Evolutionary conservation across 768 basidiomycete species (phyloP).

Genomic region (Pisolithus orientalis): DNA sequence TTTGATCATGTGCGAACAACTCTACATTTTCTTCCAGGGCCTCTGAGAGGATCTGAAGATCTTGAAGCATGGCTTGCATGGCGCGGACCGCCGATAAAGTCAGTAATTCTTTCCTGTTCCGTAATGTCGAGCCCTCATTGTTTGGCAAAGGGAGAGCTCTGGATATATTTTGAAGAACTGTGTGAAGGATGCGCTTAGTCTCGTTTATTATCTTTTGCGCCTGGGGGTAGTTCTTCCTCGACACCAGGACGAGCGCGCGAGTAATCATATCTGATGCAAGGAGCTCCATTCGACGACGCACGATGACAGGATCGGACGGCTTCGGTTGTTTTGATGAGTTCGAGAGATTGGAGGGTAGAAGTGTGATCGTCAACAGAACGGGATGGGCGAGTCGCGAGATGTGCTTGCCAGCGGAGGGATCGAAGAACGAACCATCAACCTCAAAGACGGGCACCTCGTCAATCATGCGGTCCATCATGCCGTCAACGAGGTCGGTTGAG

Average conservation of each 20-base stretch:
- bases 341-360: slow-evolving; percentile 46
- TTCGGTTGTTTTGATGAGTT: slow-evolving; percentile 29
- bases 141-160: slow-evolving; percentile 60
- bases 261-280: slow-evolving; percentile 97
- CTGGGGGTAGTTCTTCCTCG: slow-evolving; percentile 83
- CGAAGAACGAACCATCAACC: slow-evolving; percentile 92
- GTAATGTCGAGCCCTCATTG: slow-evolving; percentile 37
- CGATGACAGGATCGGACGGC: slow-evolving; percentile 81
- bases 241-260: slow-evolving; percentile 85
- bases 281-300: slow-evolving; percentile 93
- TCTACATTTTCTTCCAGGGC: slow-evolving; percentile 89
- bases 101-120: slow-evolving; percentile 75
- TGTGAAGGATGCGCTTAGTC: slow-evolving; percentile 89
- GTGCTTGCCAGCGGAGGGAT: slow-evolving; percentile 78
- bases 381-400: slow-evolving; percentile 89
- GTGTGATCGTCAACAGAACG: slow-evolving; percentile 88
- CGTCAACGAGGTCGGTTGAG: slow-evolving; percentile 65
- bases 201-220: slow-evolving; percentile 87
- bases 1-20: slow-evolving; percentile 86
- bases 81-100: slow-evolving; percentile 70
- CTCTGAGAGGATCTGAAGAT: slow-evolving; percentile 81
- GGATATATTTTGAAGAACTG: slow-evolving; percentile 80
- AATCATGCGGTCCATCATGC: slow-evolving; percentile 95
- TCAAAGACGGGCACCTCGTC: slow-evolving; percentile 97
- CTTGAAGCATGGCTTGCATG: slow-evolving; percentile 79